A percentile compares a stretch with the other conserved stretches of the same genome.
These are phyloP conservation scores for Teratosphaeria pseudoeucalypti DNA, from an alignment of 2,329 filamentous ascomycete genomes.

Conservation along the genomic window DNA sequence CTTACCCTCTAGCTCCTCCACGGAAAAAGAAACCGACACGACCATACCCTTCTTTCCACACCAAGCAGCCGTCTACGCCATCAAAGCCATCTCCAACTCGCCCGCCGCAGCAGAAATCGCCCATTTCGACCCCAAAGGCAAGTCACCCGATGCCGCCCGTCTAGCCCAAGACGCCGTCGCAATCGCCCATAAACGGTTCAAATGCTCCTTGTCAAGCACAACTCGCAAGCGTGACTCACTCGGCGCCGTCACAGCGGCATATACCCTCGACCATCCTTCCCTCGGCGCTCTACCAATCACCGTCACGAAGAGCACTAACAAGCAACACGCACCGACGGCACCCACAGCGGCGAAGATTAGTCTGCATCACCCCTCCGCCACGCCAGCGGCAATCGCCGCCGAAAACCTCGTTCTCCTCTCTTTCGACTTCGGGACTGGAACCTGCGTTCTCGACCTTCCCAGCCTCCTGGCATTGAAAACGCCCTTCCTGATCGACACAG, in stretches of 20 bases:
- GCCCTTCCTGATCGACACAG: slow-evolving; percentile 36
- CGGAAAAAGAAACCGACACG: neutral
- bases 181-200: slow-evolving; percentile 56
- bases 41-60: slow-evolving; percentile 33
- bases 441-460: slow-evolving; percentile 35
- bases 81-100: slow-evolving; percentile 36
- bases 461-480: slow-evolving; percentile 34
- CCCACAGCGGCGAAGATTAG: slow-evolving; percentile 17
- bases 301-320: slow-evolving; percentile 26
- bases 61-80: slow-evolving; percentile 35
- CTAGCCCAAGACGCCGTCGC: slow-evolving; percentile 50
- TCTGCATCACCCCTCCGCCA: slow-evolving; percentile 30
- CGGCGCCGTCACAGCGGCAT: slow-evolving; percentile 25
- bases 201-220: slow-evolving; percentile 60
- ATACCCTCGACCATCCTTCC: slow-evolving; percentile 36
- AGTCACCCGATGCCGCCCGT: slow-evolving; percentile 52
- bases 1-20: slow-evolving; percentile 3
- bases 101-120: slow-evolving; percentile 43
- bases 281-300: slow-evolving; percentile 34
- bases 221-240: slow-evolving; percentile 20
- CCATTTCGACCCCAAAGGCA: slow-evolving; percentile 55
- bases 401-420: slow-evolving; percentile 32
- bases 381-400: slow-evolving; percentile 29
- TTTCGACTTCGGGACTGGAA: slow-evolving; percentile 33
- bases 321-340: slow-evolving; percentile 6